Evolutionary conservation across 2,329 filamentous ascomycete genomes (phyloP), one percentile per base, ranked within the genome.

Genomic region (Pseudogymnoascus sp.): DNA sequence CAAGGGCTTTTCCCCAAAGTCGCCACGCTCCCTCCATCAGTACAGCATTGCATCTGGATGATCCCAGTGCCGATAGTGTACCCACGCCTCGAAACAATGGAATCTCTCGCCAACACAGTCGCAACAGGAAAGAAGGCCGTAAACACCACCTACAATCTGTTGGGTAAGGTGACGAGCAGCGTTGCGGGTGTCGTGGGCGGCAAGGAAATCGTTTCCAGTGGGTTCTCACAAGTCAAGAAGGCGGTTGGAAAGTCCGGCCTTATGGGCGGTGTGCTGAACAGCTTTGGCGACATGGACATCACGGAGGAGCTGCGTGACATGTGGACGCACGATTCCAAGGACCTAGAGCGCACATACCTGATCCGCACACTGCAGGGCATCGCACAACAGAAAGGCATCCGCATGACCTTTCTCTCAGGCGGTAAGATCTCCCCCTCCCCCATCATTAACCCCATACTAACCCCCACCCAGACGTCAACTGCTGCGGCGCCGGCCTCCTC

Each of bases 261-360:
- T 61, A 97, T 99, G 93, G 93, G 93, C 66, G 90, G 91, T 64
- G 92, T 97, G 40, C 80, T 99, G 59, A 97, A 92, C 77, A 93
- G 96, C 37, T 99, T 99, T 74, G 95, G 95, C 62, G 95, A 97
- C 68, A 88, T 99, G 65, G 95, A 97, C 71, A 85, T 97, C 60
- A 86, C 95, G 62, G 95, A 99, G 77, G 95, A 97, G 73, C 79
- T 97, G 64, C 88, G 93, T 72, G 95, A 99, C 74, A 88, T 96
- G 81, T 99, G 95, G 95, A 99, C 95, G 21, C 95, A 99, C 72
- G 93, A 97, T 61, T 93, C 89, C 61, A 99, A 97, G 83, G 95
- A 99, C 70, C 86, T 99, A 42, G 95, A 99, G 77, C 84, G 95
- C 64, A 99, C 95, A 6, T 99, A 99, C 74, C 81, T 99, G 66